Percentiles rank a stretch among this genome's conserved stretches.
Conservation (phyloP, 169 alveolate species). For the Haemoproteus tartakovskyi region DNA sequence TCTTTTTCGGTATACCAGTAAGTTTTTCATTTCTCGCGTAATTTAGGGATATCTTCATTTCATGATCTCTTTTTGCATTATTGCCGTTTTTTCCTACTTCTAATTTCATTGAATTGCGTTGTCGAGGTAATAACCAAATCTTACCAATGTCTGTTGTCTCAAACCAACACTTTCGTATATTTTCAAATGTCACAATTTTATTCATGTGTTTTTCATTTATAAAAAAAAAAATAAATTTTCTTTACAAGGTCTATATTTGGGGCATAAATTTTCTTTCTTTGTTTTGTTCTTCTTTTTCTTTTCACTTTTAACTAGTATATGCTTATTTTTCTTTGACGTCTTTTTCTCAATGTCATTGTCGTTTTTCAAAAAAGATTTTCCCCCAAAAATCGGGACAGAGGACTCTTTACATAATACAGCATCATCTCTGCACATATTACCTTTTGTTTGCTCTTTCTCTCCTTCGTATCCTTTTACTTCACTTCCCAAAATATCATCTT, state of each 20-base stretch:
- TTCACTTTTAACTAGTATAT: background rate
- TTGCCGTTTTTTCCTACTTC: background rate
- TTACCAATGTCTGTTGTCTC: slow-evolving; percentile 26
- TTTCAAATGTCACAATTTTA: slow-evolving; percentile 17
- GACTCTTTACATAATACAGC: too few species aligned
- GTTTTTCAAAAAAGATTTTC: background rate
- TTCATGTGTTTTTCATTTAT: slow-evolving; percentile 2
- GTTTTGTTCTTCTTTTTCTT: background rate
- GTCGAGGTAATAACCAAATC: slow-evolving; percentile 18
- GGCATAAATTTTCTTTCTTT: background rate
- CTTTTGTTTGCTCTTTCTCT: background rate
- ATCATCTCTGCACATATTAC: background rate
- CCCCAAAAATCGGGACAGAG: too few species aligned
- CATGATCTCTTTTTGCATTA: too few species aligned
- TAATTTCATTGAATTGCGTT: background rate
- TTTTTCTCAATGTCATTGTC: background rate
- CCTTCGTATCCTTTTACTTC: background rate
- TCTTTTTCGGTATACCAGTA: too few species aligned
- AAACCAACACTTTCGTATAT: slow-evolving; percentile 11
- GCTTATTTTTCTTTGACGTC: background rate
- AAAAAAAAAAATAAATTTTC: slow-evolving; percentile 58
- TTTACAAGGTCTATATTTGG: background rate
- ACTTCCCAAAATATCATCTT: background rate
- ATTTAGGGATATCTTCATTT: background rate
- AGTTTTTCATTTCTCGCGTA: background rate